These are phyloP conservation scores for Ganoderma sinense DNA, from an alignment of 1,284 basidiomycete species.

Conservation along the genomic window DNA sequence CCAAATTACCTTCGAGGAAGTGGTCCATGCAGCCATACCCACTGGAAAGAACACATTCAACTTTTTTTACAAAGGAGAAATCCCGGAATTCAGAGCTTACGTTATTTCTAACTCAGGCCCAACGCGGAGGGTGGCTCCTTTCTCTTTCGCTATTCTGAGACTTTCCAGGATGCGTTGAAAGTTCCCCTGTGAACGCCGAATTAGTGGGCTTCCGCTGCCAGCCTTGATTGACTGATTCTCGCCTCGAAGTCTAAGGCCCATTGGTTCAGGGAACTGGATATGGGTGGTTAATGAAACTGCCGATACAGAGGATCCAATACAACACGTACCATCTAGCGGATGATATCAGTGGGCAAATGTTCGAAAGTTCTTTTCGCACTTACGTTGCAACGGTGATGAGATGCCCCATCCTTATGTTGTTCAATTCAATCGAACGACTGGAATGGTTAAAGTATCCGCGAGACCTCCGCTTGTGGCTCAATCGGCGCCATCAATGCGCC, in stretches of 20 bases:
- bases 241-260: constrained; percentile 96
- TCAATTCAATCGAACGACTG: background rate
- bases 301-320: background rate
- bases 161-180: constrained; percentile 91
- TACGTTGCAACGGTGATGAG: constrained; percentile 73
- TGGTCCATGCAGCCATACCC: constrained; percentile 97
- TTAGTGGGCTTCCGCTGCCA: background rate
- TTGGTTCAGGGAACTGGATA: constrained; percentile 87
- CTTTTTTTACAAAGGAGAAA: background rate
- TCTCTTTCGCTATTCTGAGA: constrained; percentile 86
- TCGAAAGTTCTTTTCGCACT: constrained; percentile 24
- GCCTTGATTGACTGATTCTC: constrained; percentile 18
- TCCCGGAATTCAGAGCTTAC: constrained; percentile 52
- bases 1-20: constrained; percentile 77
- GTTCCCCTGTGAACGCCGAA: constrained; percentile 70
- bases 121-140: constrained; percentile 93
- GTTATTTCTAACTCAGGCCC: constrained; percentile 99
- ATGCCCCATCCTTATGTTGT: constrained; percentile 71
- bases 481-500: background rate
- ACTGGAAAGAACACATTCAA: constrained; percentile 46
- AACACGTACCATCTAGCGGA: constrained; percentile 50
- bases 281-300: background rate
- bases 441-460: background rate
- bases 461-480: background rate
- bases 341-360: background rate